These are phyloP conservation scores for Mycena maculata DNA, from an alignment of 768 basidiomycete species.

Conservation along the genomic window DNA sequence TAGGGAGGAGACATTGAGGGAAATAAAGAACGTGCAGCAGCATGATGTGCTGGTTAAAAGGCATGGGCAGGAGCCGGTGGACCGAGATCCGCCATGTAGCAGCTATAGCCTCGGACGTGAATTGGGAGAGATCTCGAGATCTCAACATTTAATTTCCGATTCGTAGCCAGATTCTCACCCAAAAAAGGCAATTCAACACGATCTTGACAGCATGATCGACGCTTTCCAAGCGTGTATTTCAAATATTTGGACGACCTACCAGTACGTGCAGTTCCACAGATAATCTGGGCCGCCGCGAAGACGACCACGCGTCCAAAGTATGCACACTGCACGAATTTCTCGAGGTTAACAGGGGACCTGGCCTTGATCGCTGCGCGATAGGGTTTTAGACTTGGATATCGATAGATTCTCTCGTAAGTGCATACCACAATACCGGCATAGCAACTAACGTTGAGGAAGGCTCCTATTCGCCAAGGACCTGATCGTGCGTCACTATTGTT, in stretches of 20 bases:
- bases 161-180: too few species aligned
- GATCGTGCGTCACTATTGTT: not conserved
- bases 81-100: slow-evolving; percentile 22
- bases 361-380: too few species aligned
- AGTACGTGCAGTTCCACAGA: not conserved
- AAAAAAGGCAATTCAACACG: too few species aligned
- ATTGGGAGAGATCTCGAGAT: too few species aligned
- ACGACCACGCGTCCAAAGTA: too few species aligned
- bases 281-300: too few species aligned
- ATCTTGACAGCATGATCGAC: too few species aligned
- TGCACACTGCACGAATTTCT: too few species aligned
- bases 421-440: not conserved
- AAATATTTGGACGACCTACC: not conserved
- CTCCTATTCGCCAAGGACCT: not conserved
- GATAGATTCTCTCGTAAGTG: not conserved
- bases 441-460: not conserved
- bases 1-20: slow-evolving; percentile 17
- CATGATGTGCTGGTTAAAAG: not conserved
- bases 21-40: not conserved
- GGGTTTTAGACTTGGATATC: not conserved
- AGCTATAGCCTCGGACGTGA: not conserved
- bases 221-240: not conserved
- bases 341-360: not conserved
- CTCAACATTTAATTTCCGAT: too few species aligned
- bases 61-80: not conserved